A percentile compares a stretch with the other conserved stretches of the same genome.
These are phyloP conservation scores for Albifimbria verrucaria DNA, from an alignment of 2,329 filamentous ascomycete species.

Conservation along the genomic window DNA sequence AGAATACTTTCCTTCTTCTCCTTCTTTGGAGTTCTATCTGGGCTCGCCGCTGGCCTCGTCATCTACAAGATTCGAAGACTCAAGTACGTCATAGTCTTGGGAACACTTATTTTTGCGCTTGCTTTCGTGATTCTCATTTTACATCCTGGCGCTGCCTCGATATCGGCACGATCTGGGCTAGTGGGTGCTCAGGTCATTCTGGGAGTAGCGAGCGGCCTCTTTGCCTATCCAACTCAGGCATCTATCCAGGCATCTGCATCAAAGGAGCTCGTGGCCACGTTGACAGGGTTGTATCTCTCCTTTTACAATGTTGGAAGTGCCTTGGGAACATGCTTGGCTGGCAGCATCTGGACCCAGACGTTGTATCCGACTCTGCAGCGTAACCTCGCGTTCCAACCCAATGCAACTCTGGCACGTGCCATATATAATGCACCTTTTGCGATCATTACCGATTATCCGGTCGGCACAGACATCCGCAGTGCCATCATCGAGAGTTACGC, in stretches of 20 bases:
- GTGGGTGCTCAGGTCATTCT: constrained; percentile 54
- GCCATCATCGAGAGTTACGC: constrained; percentile 44
- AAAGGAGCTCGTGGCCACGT: constrained; percentile 33
- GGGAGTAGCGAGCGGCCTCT: constrained; percentile 56
- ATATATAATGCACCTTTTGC: constrained; percentile 36
- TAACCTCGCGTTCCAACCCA: constrained; percentile 30
- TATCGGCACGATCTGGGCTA: constrained; percentile 43
- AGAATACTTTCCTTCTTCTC: constrained; percentile 55
- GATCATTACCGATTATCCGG: constrained; percentile 28
- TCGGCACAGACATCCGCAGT: constrained; percentile 39
- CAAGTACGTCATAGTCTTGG: constrained; percentile 56
- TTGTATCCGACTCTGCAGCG: constrained; percentile 27
- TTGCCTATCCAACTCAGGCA: constrained; percentile 40
- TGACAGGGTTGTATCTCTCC: constrained; percentile 36
- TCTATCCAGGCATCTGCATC: constrained; percentile 36
- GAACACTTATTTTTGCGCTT: constrained; percentile 52
- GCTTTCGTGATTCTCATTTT: constrained; percentile 55
- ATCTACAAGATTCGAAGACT: constrained; percentile 50
- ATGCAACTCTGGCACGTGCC: constrained; percentile 29
- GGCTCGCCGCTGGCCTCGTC: constrained; percentile 47
- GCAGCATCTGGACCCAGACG: constrained; percentile 40
- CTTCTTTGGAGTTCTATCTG: constrained; percentile 51
- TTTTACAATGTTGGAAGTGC: constrained; percentile 40
- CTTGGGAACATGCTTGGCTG: constrained; percentile 36
- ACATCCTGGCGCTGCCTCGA: constrained; percentile 46